Base-by-base conservation (phyloP, 495 filamentous ascomycete species). In the Immersiella caudata region DNA sequence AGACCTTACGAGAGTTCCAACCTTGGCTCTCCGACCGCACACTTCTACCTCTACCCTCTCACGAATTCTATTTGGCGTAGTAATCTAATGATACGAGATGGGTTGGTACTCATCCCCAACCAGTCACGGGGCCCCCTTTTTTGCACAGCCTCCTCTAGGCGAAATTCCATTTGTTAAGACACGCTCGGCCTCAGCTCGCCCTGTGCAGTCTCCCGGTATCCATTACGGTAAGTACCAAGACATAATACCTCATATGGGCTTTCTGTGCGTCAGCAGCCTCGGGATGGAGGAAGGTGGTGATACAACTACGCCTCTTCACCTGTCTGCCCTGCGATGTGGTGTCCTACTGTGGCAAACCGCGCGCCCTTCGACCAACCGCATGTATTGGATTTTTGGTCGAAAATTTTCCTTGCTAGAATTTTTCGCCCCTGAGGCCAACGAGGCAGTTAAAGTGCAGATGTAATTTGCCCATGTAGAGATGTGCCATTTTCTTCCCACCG, bases 111-210 rank as follows among this genome's bases (percentile, higher is more conserved):
- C 40, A 2, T 12, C 40, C 11, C 40, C 40, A 18, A 6, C 40
- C 40, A 46, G 40, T 46, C 7, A 57, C 54, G 18, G 12, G 14
- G 14, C 16, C 4, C 54, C 22, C 18, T 25, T 22, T 56, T 56
- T 22, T 57, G 54, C 54, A 57, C 54, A 57, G 54, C 54, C 54
- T 25, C 54, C 54, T 2, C 26, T 57, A 12, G 5, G 6, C 54
- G 11, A 26, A 57, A 27, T 12, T 57, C 54, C 26, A 24, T 16
- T 57, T 24, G 21, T 1, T 26, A 0, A 57, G 12, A 57, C 54
- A 57, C 21, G 40, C 40, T 46, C 33, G 40, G 40, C 40, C 40
- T 46, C 40, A 46, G 40, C 40, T 46, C 16, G 40, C 40, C 40
- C 40, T 18, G 40, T 46, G 40, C 40, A 46, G 9, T 46, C 40